Evolutionary conservation across 1,284 basidiomycete genomes (phyloP), one percentile per base, ranked within the genome.

Genomic region (Psilocybe mexicana): DNA sequence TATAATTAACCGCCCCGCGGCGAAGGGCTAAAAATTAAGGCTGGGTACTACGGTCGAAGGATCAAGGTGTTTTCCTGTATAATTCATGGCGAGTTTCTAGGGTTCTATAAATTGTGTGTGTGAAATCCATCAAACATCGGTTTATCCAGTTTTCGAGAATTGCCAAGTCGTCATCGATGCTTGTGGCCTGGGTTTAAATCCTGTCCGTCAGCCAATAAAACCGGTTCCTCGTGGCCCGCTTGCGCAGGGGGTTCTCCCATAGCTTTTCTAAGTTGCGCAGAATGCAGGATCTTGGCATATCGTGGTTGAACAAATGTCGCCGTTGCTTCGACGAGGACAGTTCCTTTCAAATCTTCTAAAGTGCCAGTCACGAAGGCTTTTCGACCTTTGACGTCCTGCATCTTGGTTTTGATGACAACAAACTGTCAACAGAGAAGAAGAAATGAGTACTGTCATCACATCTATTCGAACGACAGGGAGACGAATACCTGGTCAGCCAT

Each of bases 241-340:
- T 69, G 66, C 26, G 69, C 61, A 10, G 72, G 69, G 36, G 78
- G 77, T 53, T 78, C 76, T 6, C 85, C 84, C 75, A 86, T 77
- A 1, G 75, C 76, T 57, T 81, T 76, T 49, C 71, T 74, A 2
- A 86, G 57, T 2, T 73, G 69, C 5, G 69, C 70, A 35, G 74
- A 82, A 64, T 84, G 84, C 40, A 94, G 76, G 50, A 92, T 79
- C 64, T 86, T 85, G 1, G 93, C 90, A 68, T 92, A 93, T 65
- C 84, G 86, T 5, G 93, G 93, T 68, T 96, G 92, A 18, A 96
- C 84, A 66, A 94, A 95, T 52, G 87, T 78, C 0, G 83, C 90
- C 0, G 77, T 81, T 0, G 93, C 94, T 67, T 94, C 90, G 2
- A 90, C 92, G 0, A 98, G 80, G 7, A 88, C 70, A 50, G 85